These are phyloP conservation scores for Stagonosporopsis tanaceti DNA, from an alignment of 2,329 filamentous ascomycete species.

Conservation along the genomic window DNA sequence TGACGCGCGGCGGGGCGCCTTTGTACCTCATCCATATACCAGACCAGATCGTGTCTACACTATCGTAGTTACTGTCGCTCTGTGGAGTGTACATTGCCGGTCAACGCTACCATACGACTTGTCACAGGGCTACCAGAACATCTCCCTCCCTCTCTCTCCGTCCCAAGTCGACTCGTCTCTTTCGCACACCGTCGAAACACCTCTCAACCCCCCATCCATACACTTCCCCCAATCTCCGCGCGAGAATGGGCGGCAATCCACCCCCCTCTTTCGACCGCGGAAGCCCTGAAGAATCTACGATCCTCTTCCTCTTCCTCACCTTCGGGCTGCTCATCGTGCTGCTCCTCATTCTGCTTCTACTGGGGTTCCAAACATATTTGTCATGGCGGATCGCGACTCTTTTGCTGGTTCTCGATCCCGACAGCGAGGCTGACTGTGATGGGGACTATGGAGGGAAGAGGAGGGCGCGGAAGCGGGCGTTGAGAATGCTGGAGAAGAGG, in stretches of 20 bases:
- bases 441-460: not conserved
- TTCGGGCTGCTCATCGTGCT: slow-evolving; percentile 38
- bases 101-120: too few species aligned
- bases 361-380: slow-evolving; percentile 36
- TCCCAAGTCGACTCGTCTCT: too few species aligned
- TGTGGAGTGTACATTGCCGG: too few species aligned
- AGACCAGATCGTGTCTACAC: too few species aligned
- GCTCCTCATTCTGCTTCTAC: slow-evolving; percentile 28
- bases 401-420: too few species aligned
- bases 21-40: not conserved
- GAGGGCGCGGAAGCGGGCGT: slow-evolving; percentile 6
- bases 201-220: too few species aligned
- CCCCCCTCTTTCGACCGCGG: not conserved
- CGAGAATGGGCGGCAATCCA: not conserved
- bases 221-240: too few species aligned
- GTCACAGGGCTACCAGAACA: too few species aligned
- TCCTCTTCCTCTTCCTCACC: slow-evolving; percentile 37
- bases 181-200: too few species aligned
- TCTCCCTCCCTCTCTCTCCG: too few species aligned
- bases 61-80: too few species aligned
- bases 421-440: too few species aligned
- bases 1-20: slow-evolving; percentile 6
- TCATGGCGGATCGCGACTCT: slow-evolving; percentile 34
- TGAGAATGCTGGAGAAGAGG: slow-evolving; percentile 16
- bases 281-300: slow-evolving; percentile 19